These are phyloP conservation scores for Wickerhamomyces sp. DNA, from an alignment of 1,139 yeast species.

Conservation along the genomic window DNA sequence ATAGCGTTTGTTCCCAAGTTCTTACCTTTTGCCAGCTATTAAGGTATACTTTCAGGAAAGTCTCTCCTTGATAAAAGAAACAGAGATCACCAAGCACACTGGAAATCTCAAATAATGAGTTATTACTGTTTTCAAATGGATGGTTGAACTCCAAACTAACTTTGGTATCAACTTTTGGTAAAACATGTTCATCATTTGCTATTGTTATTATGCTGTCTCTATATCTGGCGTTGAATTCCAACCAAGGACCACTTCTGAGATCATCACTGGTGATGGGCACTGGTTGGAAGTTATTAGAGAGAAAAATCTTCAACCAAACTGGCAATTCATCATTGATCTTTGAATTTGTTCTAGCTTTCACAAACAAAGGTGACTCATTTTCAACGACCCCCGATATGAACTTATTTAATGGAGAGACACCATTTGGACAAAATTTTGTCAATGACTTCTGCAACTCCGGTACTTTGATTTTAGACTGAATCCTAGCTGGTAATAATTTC, in stretches of 20 bases:
- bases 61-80: slow-evolving; percentile 7
- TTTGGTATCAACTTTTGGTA: slow-evolving; percentile 9
- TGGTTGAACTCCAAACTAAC: slow-evolving; percentile 1
- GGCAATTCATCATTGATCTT: slow-evolving; percentile 12
- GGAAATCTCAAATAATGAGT: slow-evolving; percentile 13
- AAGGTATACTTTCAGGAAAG: slow-evolving; percentile 13
- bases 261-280: neutral
- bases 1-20: slow-evolving; percentile 6
- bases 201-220: neutral
- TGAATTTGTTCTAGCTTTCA: slow-evolving; percentile 11
- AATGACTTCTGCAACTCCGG: slow-evolving; percentile 7
- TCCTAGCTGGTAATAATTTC: neutral
- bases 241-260: neutral
- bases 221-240: neutral
- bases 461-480: neutral
- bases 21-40: slow-evolving; percentile 15
- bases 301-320: slow-evolving; percentile 10
- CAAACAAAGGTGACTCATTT: slow-evolving; percentile 4
- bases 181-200: slow-evolving; percentile 1
- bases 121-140: slow-evolving; percentile 16
- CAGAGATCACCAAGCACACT: slow-evolving; percentile 12
- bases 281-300: slow-evolving; percentile 13
- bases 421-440: slow-evolving; percentile 12
- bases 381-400: slow-evolving; percentile 7
- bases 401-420: slow-evolving; percentile 19